phyloP scores from a whole-genome alignment of 2,329 filamentous ascomycete species.

The Metarhizium robertsii region DNA sequence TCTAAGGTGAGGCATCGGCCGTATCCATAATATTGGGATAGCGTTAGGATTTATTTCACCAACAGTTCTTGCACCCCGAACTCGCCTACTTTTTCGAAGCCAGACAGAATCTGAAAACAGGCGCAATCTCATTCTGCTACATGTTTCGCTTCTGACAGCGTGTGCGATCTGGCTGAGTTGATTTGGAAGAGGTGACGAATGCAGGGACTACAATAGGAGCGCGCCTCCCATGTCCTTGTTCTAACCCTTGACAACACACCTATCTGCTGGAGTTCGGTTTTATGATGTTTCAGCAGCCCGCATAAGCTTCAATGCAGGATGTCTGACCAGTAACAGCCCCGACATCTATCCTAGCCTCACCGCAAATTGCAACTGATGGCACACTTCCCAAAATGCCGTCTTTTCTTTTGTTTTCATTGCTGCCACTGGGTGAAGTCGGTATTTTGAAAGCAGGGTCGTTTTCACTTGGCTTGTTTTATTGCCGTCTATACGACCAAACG shows the following conservation, averaged over 20 bases:
- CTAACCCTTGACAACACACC: no score
- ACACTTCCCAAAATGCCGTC: neutral
- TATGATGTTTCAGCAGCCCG: no score
- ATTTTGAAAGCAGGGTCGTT: neutral
- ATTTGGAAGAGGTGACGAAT: neutral
- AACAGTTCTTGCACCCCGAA: neutral
- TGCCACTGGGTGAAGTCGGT: neutral
- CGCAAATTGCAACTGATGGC: neutral
- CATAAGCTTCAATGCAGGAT: neutral
- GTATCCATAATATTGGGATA: neutral
- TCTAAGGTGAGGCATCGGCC: slow-evolving; percentile 13
- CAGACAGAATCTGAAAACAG: neutral
- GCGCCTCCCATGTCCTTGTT: no score
- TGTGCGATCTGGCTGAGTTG: neutral
- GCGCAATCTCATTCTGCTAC: neutral
- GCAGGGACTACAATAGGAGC: neutral
- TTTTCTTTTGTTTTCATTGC: neutral
- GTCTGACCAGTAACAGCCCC: neutral
- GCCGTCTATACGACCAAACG: neutral
- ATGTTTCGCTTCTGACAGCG: neutral
- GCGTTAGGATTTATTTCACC: slow-evolving; percentile 6
- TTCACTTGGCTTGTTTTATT: neutral
- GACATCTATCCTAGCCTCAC: neutral
- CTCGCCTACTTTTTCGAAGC: neutral
- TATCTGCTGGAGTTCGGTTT: no score